These are phyloP conservation scores for Scleroderma citrinum DNA, from an alignment of 768 basidiomycete genomes.

Conservation along the genomic window DNA sequence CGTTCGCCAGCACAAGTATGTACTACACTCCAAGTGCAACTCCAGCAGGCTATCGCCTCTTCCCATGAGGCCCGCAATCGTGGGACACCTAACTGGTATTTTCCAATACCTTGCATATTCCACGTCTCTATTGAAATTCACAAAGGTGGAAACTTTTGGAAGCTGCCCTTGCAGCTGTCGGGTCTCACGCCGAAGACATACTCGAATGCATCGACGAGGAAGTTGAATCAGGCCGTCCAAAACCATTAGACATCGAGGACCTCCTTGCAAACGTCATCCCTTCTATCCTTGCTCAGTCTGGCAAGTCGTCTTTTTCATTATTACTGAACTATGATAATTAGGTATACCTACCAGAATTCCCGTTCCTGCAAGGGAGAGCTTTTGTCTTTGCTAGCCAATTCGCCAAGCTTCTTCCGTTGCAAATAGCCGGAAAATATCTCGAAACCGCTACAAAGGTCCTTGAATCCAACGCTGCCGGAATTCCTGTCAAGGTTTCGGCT, in stretches of 20 bases:
- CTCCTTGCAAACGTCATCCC: conserved; percentile 79
- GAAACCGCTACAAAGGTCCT: conserved; percentile 83
- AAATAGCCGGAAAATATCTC: conserved; percentile 79
- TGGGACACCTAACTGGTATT: conserved; percentile 61
- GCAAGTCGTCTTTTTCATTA: conserved; percentile 37
- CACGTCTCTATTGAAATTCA: conserved; percentile 3
- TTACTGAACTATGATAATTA: background rate
- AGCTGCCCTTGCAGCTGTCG: conserved; percentile 73
- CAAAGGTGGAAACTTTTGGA: conserved; percentile 90
- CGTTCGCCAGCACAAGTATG: conserved; percentile 46
- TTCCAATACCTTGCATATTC: conserved; percentile 2
- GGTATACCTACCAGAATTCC: conserved; percentile 49
- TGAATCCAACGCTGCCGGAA: conserved; percentile 59
- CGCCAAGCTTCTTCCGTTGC: conserved; percentile 61
- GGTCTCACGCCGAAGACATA: conserved; percentile 73
- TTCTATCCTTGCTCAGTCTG: conserved; percentile 59
- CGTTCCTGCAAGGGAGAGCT: conserved; percentile 91
- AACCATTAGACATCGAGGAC: conserved; percentile 71
- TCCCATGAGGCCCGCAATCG: conserved; percentile 51
- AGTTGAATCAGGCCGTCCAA: conserved; percentile 51
- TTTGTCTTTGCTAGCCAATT: conserved; percentile 95
- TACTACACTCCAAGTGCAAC: conserved; percentile 45
- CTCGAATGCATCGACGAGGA: conserved; percentile 76
- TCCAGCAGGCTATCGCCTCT: conserved; percentile 50
- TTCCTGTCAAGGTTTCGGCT: conserved; percentile 93